Evolutionary conservation across 202 grass and related monocot genomes (phyloP), one percentile per base, ranked within the genome.

Genomic region (Bolboschoenoplectus hybrid): DNA sequence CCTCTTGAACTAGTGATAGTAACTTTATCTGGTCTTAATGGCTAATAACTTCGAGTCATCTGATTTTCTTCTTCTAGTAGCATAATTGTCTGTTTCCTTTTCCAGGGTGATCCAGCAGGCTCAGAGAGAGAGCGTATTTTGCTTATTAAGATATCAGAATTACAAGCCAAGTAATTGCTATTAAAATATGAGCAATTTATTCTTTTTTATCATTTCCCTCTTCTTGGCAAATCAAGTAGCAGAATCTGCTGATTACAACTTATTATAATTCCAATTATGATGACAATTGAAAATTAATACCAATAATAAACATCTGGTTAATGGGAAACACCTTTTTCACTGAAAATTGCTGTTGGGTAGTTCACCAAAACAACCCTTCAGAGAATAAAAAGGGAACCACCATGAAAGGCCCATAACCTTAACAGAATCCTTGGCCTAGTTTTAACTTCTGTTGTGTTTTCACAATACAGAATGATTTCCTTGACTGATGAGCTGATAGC

Each of bases 111-210:
- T 83, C 58, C 89, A 88, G 71, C 91, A 89, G 85, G 85, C 38
- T 89, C 87, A 80, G 97, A 99, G 81, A 94, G 91, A 91, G 97
- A 99, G 80, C 87, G 89, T 39, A 72, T 88, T 86, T 89, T 99
- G 68, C 97, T 99, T 88, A 63, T 91, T 88, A 97, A 92, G 84
- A 97, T 97, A 88, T 97, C 90, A 73, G 93, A 99, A 88, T 88
- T 97, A 76, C 93, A 99, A 90, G 86, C 93, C 81, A 97, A 90
- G 97, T 99, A 97, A 19, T 84, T 69, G 67, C 51, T 80, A 43
- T 43, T 43, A 61, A 53, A 62, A 44, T 5, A 19, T 61, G 45
- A 11, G 1, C 58, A 63, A 12, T 50, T 62, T 63, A 63, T 76
- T 49, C 51, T 6, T 63, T 49, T 45, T 35, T 63, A 50, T 44